Base-by-base conservation (phyloP, 179 eudicot species). In the Gypsophila paniculata region DNA sequence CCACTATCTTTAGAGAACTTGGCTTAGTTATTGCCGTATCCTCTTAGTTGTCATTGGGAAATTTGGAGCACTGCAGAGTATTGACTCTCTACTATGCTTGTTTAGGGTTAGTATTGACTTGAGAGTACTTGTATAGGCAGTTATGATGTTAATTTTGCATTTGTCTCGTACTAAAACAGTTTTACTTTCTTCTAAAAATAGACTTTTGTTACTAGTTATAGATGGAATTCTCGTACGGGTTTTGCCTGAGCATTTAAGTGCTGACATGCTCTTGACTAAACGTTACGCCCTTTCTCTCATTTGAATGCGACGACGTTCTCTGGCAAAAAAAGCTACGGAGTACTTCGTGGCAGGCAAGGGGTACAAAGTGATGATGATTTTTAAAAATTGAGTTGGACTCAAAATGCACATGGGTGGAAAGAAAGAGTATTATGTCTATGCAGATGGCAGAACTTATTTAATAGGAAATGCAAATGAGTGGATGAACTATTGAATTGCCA, bases 21-120 rank as follows among this genome's bases (percentile, higher is more conserved):
- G 34, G 21, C 32, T 17, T 42, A 13, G 46, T 36, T 61, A 17
- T 18, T 34, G 8, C 8, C n/a, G 44, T 34, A 32, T 8, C 22
- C 15, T 61, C 65, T 32, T 32, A 34, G 12, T 17, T 26, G 17
- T 60, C 39, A 26, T 60, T 55, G 29, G 59, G 61, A 6, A 18
- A 2, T 61, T 32, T 6, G 21, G 26, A 22, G 51, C 7, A 36
- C 6, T 64, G 32, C 26, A 15, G 19, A 39, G 6, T 44, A 10
- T 44, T 69, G 51, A 68, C n/a, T n/a, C n/a, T 75, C 44, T 75
- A 15, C 11, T 61, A 34, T 61, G 32, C 51, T 48, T 60, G 22
- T 52, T 7, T 53, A 9, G n/a, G n/a, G 1, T 48, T 14, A 19
- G 4, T 34, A 4, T 10, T 5, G 51, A 67, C 22, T 68, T 2